phyloP scores from a whole-genome alignment of 306 rosid genomes.

The Gillenia trifoliata region DNA sequence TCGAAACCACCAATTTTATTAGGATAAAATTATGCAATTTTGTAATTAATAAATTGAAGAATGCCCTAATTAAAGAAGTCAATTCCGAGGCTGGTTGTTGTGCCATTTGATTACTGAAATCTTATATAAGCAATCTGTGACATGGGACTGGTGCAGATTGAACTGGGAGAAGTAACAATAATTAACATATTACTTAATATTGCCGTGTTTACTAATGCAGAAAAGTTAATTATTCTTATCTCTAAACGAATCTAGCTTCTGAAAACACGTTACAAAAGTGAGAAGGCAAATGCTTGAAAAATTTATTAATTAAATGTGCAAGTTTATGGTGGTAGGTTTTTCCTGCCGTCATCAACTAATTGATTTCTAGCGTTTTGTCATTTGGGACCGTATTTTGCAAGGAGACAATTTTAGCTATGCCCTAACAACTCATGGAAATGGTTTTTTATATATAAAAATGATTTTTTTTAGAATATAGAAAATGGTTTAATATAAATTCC shows the following conservation, averaged over 20 bases:
- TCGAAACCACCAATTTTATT: background rate
- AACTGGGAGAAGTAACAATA: background rate
- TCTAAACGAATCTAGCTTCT: background rate
- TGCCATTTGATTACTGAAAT: conserved; percentile 8
- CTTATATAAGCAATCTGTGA: background rate
- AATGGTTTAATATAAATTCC: too few relatives aligned
- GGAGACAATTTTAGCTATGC: background rate
- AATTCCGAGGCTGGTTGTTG: background rate
- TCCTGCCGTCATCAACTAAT: background rate
- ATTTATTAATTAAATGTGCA: background rate
- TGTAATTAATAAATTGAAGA: background rate
- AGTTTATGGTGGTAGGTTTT: background rate
- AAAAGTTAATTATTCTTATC: background rate
- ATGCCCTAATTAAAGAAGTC: background rate
- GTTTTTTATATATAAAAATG: background rate
- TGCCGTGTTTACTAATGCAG: background rate
- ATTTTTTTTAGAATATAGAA: too few relatives aligned
- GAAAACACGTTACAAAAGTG: background rate
- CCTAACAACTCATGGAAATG: background rate
- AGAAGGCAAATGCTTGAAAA: background rate
- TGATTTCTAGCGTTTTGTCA: background rate
- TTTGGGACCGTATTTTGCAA: background rate
- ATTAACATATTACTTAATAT: conserved; percentile 6
- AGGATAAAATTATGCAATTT: background rate
- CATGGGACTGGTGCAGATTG: background rate